Conservation (phyloP, 495 filamentous ascomycete species). For the Aspergillus bertholletiae region DNA sequence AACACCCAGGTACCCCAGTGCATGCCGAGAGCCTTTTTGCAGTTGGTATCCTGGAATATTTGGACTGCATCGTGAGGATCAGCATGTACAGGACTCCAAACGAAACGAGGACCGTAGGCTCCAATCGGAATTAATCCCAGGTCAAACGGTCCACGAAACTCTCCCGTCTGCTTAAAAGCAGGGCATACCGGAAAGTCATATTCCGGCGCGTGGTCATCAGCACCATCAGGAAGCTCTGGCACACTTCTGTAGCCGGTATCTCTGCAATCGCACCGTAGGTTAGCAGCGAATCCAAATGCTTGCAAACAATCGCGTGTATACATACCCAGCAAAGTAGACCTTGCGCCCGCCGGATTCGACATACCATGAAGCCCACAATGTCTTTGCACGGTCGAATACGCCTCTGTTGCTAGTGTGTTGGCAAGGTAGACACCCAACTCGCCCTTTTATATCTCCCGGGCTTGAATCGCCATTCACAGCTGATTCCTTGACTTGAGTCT, state of each 20-base stretch:
- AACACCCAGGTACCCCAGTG: conserved; percentile 95
- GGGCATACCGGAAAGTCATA: conserved; percentile 75
- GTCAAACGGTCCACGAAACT: conserved; percentile 82
- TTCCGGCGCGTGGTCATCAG: conserved; percentile 71
- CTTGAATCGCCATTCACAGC: conserved; percentile 25
- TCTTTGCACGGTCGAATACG: conserved; percentile 63
- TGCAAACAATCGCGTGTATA: not conserved
- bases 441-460: conserved; percentile 59
- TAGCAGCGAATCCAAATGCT: conserved; percentile 7
- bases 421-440: conserved; percentile 76
- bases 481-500: conserved; percentile 20
- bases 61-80: conserved; percentile 86
- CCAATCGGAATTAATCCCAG: conserved; percentile 94
- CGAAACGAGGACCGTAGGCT: conserved; percentile 76
- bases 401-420: conserved; percentile 77
- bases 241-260: conserved; percentile 86
- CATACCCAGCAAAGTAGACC: conserved; percentile 45
- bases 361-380: conserved; percentile 87
- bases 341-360: conserved; percentile 62
- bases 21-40: conserved; percentile 79
- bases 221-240: conserved; percentile 57
- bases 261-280: conserved; percentile 10
- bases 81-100: conserved; percentile 79
- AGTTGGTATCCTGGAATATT: conserved; percentile 86
- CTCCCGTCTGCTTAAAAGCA: conserved; percentile 82